phyloP scores from a whole-genome alignment of 768 basidiomycete genomes.

The Podaxis sp. region DNA sequence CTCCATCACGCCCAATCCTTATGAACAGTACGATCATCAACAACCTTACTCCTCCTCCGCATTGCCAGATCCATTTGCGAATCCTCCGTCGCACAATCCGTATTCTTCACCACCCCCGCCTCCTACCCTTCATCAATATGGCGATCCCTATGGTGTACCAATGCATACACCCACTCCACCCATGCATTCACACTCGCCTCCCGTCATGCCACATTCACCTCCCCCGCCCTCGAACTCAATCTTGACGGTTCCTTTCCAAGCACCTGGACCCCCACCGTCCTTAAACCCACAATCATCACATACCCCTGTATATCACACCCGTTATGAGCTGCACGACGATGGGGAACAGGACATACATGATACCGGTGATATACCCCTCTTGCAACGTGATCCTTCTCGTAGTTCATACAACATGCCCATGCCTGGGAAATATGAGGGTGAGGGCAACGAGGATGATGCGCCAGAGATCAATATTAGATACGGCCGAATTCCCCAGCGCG shows the following conservation, averaged over 20 bases:
- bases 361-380: slow-evolving; percentile 66
- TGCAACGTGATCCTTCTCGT: slow-evolving; percentile 44
- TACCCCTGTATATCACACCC: slow-evolving; percentile 18
- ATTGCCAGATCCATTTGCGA: slow-evolving; percentile 37
- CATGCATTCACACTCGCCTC: slow-evolving; percentile 20
- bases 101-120: slow-evolving; percentile 24
- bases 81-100: slow-evolving; percentile 30
- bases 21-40: slow-evolving; percentile 38
- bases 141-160: slow-evolving; percentile 19
- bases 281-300: slow-evolving; percentile 16
- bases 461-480: slow-evolving; percentile 72
- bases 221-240: slow-evolving; percentile 17
- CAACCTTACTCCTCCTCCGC: slow-evolving; percentile 32
- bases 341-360: slow-evolving; percentile 46
- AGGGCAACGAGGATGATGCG: slow-evolving; percentile 21
- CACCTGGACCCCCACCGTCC: slow-evolving; percentile 17
- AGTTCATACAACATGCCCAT: slow-evolving; percentile 27
- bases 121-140: slow-evolving; percentile 24
- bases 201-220: slow-evolving; percentile 18
- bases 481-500: slow-evolving; percentile 87
- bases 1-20: slow-evolving; percentile 34
- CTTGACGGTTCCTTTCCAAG: slow-evolving; percentile 12
- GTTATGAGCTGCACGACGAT: slow-evolving; percentile 44
- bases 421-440: slow-evolving; percentile 46
- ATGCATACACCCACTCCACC: slow-evolving; percentile 22